phyloP scores from a whole-genome alignment of 441 rosid genomes.

The Lagerstroemia fauriei region DNA sequence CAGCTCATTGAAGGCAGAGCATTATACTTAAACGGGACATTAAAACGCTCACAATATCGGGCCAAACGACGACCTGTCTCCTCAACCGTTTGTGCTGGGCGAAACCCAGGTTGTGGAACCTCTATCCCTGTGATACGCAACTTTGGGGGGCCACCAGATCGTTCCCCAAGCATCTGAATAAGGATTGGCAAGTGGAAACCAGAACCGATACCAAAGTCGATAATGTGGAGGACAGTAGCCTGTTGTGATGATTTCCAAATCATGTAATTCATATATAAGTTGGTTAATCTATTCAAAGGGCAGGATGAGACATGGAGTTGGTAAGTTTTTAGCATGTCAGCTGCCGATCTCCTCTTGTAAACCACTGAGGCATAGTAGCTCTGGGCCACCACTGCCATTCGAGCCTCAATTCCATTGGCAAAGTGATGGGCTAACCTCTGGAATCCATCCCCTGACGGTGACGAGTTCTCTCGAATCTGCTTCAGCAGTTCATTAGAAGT shows the following conservation, averaged over 20 bases:
- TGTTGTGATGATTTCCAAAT: constrained; percentile 49
- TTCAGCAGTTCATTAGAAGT: constrained; percentile 59
- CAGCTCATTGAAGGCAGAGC: constrained; percentile 12
- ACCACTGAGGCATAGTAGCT: constrained; percentile 34
- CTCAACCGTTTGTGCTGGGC: constrained; percentile 18
- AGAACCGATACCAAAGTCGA: constrained; percentile 51
- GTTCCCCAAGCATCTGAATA: constrained; percentile 41
- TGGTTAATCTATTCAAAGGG: constrained; percentile 45
- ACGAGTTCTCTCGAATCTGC: constrained; percentile 68
- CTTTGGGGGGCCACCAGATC: constrained; percentile 4
- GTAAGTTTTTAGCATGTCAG: constrained; percentile 69
- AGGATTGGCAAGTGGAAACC: constrained; percentile 87
- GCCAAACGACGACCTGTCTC: constrained; percentile 23
- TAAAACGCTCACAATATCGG: constrained; percentile 19
- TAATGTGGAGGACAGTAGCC: constrained; percentile 56
- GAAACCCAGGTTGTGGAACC: constrained; percentile 26
- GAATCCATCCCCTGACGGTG: constrained; percentile 60
- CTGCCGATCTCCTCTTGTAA: constrained; percentile 51
- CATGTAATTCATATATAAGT: constrained; percentile 45
- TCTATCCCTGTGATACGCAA: constrained; percentile 20
- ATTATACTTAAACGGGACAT: constrained; percentile 21
- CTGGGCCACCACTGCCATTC: constrained; percentile 48
- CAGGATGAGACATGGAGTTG: constrained; percentile 44
- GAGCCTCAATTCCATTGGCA: constrained; percentile 79
- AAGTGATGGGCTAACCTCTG: constrained; percentile 81